These are phyloP conservation scores for Pleurotus tuoliensis DNA, from an alignment of 768 basidiomycete genomes.

Conservation along the genomic window DNA sequence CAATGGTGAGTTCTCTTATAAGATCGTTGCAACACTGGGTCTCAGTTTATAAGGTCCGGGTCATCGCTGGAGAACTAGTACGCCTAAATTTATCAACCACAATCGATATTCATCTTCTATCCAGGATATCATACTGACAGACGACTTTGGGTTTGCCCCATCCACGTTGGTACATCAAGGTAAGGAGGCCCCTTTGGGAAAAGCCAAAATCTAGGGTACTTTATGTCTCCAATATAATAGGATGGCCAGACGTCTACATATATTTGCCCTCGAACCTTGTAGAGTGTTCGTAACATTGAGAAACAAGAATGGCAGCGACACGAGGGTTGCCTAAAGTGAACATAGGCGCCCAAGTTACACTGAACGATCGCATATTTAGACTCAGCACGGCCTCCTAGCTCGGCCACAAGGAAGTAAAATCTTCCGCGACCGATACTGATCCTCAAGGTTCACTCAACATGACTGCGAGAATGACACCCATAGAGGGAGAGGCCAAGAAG, in stretches of 20 bases:
- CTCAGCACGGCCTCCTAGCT: not conserved
- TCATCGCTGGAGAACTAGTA: constrained; percentile 81
- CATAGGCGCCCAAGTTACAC: not conserved
- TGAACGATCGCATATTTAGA: not conserved
- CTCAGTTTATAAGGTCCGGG: constrained; percentile 55
- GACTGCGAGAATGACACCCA: constrained; percentile 53
- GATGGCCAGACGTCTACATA: too few relatives aligned
- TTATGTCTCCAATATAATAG: not conserved
- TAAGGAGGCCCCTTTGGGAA: constrained; percentile 57
- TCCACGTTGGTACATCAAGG: constrained; percentile 79
- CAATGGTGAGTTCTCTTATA: constrained; percentile 55
- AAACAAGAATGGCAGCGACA: too few relatives aligned
- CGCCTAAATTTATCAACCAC: constrained; percentile 16
- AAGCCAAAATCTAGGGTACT: constrained; percentile 49
- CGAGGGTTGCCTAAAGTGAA: not conserved
- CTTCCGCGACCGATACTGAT: not conserved
- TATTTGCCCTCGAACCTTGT: too few relatives aligned
- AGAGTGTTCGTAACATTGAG: too few relatives aligned
- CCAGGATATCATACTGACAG: constrained; percentile 63
- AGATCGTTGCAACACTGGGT: not conserved
- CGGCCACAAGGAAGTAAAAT: not conserved
- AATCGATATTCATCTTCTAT: too few relatives aligned
- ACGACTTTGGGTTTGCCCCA: constrained; percentile 84
- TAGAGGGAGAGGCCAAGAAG: constrained; percentile 77
- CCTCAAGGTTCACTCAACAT: constrained; percentile 16